A percentile compares a stretch with the other conserved stretches of the same genome.
These are phyloP conservation scores for Phialemonium atrogriseum DNA, from an alignment of 2,329 filamentous ascomycete species.

Conservation along the genomic window DNA sequence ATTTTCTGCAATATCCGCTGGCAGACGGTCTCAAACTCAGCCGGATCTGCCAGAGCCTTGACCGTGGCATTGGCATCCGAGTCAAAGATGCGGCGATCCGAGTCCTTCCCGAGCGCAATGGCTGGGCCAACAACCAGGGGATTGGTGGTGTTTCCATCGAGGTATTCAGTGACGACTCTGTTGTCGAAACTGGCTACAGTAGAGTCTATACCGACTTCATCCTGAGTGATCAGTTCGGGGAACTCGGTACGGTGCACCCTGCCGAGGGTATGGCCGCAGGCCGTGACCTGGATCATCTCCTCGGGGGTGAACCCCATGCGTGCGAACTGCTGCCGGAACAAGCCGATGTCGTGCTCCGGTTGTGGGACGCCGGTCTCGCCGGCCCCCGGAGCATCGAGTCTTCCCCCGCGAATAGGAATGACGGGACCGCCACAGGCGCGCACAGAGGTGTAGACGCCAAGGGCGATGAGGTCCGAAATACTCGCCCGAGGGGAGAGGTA, in stretches of 20 bases:
- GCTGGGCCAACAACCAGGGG: constrained; percentile 46
- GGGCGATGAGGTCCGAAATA: constrained; percentile 45
- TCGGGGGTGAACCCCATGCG: constrained; percentile 43
- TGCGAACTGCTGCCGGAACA: constrained; percentile 41
- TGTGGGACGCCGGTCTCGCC: constrained; percentile 42
- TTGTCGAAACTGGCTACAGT: constrained; percentile 41
- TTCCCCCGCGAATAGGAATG: constrained; percentile 40
- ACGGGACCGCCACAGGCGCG: constrained; percentile 46
- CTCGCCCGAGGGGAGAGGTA: constrained; percentile 40
- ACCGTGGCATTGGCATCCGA: constrained; percentile 49
- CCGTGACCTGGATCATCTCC: constrained; percentile 49
- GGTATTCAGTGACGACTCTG: constrained; percentile 46
- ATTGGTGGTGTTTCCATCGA: constrained; percentile 43
- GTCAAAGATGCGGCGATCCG: constrained; percentile 48
- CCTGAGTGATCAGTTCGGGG: constrained; percentile 37
- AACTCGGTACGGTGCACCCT: constrained; percentile 45
- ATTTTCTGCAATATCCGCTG: constrained; percentile 45
- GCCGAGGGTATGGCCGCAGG: constrained; percentile 50
- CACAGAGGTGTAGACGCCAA: constrained; percentile 48
- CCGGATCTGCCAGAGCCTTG: constrained; percentile 31
- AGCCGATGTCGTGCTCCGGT: constrained; percentile 41
- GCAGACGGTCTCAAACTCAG: constrained; percentile 40
- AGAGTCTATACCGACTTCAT: constrained; percentile 34
- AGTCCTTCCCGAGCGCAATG: constrained; percentile 34
- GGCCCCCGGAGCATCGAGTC: constrained; percentile 38